These are phyloP conservation scores for Prunus fruticosa DNA, from an alignment of 306 rosid species.

Conservation along the genomic window DNA sequence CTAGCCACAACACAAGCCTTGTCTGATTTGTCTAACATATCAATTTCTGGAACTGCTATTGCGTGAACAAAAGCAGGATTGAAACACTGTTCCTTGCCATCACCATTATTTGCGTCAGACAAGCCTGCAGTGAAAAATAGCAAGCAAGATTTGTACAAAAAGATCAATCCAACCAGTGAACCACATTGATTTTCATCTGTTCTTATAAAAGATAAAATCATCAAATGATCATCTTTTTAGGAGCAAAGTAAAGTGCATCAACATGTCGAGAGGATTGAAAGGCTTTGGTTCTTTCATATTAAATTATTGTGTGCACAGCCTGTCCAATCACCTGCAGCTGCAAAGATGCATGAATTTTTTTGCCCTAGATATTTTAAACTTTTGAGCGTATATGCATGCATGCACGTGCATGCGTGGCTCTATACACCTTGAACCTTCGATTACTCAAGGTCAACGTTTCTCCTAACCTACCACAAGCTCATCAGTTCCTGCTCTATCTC, in stretches of 20 bases:
- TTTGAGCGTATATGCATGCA: too few species aligned
- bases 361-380: too few species aligned
- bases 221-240: not conserved
- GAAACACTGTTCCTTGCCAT: conserved; percentile 53
- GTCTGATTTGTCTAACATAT: conserved; percentile 66
- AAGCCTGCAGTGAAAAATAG: conserved; percentile 47
- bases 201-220: not conserved
- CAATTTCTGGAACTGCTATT: conserved; percentile 76
- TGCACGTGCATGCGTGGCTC: too few species aligned
- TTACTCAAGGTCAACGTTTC: too few species aligned
- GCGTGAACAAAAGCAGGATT: conserved; percentile 92
- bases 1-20: conserved; percentile 79
- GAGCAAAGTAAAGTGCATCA: not conserved
- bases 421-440: too few species aligned
- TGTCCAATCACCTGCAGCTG: too few species aligned
- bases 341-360: too few species aligned
- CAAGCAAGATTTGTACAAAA: not conserved
- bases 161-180: not conserved
- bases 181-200: not conserved
- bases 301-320: too few species aligned
- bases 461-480: too few species aligned
- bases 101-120: conserved; percentile 36
- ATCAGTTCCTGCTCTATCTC: too few species aligned
- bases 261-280: not conserved
- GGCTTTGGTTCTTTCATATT: not conserved